Conservation (phyloP, 208 protist genomes). For the Leishmania guyanensis region DNA sequence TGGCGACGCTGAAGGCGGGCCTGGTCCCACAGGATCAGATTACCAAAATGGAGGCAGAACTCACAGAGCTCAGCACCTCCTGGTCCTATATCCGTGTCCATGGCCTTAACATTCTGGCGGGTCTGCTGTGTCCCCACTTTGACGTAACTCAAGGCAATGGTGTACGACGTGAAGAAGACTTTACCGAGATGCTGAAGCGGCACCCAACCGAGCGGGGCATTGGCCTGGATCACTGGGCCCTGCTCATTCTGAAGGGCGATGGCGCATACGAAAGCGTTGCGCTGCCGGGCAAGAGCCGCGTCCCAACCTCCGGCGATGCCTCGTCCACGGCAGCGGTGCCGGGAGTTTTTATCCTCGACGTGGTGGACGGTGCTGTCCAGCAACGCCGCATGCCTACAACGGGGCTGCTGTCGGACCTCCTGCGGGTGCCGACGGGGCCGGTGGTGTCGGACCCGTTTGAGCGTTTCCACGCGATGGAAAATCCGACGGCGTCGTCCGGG, state of each 20-base stretch:
- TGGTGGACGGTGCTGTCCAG: constrained; percentile 50
- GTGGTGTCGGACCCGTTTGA: constrained; percentile 82
- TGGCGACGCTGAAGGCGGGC: constrained; percentile 21
- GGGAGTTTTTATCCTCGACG: constrained; percentile 68
- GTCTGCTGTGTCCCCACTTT: constrained; percentile 88
- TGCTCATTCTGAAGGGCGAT: constrained; percentile 71
- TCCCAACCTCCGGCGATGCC: constrained; percentile 6
- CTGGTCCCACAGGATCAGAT: constrained; percentile 14
- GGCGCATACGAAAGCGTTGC: constrained; percentile 71
- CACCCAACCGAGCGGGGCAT: constrained; percentile 89
- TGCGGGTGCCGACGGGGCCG: constrained; percentile 58
- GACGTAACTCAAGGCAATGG: constrained; percentile 75
- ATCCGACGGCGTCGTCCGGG: constrained; percentile 72
- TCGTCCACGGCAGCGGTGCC: constrained; percentile 25
- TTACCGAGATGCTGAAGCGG: constrained; percentile 85
- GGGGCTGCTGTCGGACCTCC: constrained; percentile 53
- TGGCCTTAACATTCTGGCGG: constrained; percentile 77
- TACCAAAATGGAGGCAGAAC: constrained; percentile 26
- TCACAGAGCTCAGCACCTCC: constrained; percentile 18
- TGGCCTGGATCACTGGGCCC: constrained; percentile 86
- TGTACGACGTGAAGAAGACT: constrained; percentile 74
- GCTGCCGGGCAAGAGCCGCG: constrained; percentile 53
- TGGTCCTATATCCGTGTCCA: constrained; percentile 91
- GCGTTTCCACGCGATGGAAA: constrained; percentile 82
- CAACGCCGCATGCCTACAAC: constrained; percentile 21